Evolutionary conservation across 305 asterid genomes (phyloP).

Genomic region (Solanum aculeatissimum): DNA sequence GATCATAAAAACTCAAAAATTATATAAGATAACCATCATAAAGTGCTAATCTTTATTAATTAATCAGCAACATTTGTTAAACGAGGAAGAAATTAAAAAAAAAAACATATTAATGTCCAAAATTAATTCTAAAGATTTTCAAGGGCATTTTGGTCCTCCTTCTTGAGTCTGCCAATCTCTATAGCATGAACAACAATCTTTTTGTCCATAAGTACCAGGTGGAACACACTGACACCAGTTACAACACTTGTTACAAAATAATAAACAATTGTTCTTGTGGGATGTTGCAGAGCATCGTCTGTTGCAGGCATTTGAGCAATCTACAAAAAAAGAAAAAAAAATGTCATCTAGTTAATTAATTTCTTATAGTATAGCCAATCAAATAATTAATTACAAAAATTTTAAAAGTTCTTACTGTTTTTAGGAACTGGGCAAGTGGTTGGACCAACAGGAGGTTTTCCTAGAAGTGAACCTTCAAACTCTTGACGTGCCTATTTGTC

Average conservation of each 20-base stretch:
- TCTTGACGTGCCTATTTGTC: not conserved
- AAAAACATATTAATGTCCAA: not conserved
- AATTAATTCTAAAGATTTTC: not conserved
- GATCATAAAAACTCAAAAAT: not conserved
- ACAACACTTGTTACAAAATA: not conserved
- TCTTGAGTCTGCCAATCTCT: not conserved
- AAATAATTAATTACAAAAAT: not conserved
- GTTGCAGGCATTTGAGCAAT: not conserved
- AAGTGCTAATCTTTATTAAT: not conserved
- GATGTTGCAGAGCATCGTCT: slow-evolving; percentile 2
- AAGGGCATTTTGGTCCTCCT: slow-evolving; percentile 5
- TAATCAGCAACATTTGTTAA: not conserved
- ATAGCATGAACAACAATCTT: slow-evolving; percentile 3
- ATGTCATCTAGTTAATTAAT: not conserved
- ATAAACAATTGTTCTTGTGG: not conserved
- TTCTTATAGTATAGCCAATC: not conserved
- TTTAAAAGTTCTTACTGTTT: not conserved
- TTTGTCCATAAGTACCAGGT: not conserved
- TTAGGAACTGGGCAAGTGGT: not conserved
- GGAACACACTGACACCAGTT: slow-evolving; percentile 8
- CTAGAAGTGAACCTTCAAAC: not conserved
- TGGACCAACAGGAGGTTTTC: not conserved
- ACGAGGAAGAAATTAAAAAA: not conserved
- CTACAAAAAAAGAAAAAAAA: not conserved
- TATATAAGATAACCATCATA: not conserved